Conservation (phyloP, 2,329 filamentous ascomycete genomes). For the Aspergillus sp. region DNA sequence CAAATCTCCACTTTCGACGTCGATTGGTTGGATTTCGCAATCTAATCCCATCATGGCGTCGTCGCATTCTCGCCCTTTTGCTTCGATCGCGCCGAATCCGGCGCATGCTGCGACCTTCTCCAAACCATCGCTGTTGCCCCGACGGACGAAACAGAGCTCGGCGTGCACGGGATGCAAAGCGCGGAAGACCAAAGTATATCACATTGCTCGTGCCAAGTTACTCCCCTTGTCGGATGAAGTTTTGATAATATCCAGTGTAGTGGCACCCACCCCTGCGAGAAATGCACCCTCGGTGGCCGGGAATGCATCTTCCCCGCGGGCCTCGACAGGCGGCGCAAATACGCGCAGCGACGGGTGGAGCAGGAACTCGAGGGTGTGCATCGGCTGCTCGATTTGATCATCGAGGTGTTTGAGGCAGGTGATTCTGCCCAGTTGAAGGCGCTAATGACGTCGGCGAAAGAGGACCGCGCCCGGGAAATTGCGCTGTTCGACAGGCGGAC, state of each 20-base stretch:
- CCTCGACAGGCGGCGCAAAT: constrained; percentile 5
- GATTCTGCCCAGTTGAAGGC: neutral
- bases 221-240: neutral
- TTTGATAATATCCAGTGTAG: neutral
- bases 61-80: neutral
- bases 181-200: neutral
- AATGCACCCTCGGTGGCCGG: neutral
- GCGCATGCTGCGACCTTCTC: neutral
- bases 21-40: neutral
- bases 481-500: neutral
- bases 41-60: neutral
- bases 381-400: neutral
- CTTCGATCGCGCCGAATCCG: neutral
- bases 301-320: constrained; percentile 8
- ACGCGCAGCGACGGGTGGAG: constrained; percentile 2
- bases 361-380: constrained; percentile 1
- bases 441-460: neutral
- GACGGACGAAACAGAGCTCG: neutral
- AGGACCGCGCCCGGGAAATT: neutral
- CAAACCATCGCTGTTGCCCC: neutral
- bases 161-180: constrained; percentile 4
- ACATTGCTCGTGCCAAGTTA: no score
- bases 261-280: constrained; percentile 5
- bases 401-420: neutral
- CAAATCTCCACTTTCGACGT: neutral